These are phyloP conservation scores for Amanita exitialis DNA, from an alignment of 768 basidiomycete genomes.

Conservation along the genomic window DNA sequence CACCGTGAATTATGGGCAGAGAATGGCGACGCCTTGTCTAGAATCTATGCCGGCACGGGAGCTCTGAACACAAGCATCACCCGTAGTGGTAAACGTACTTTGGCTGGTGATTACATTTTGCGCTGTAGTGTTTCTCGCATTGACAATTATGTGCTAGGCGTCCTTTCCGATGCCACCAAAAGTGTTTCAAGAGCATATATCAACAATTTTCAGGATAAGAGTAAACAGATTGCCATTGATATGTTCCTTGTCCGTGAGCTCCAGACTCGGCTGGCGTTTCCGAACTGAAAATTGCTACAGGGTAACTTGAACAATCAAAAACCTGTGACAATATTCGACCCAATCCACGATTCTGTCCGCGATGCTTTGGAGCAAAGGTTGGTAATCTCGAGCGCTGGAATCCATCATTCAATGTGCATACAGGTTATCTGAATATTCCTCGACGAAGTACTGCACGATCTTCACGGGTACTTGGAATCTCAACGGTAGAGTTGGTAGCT, in stretches of 20 bases:
- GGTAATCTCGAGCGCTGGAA: not conserved
- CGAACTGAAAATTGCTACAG: conserved; percentile 31
- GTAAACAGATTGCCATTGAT: conserved; percentile 91
- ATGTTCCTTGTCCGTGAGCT: conserved; percentile 72
- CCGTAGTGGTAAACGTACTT: conserved; percentile 85
- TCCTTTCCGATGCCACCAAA: conserved; percentile 94
- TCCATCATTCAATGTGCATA: conserved; percentile 1
- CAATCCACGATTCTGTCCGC: conserved; percentile 83
- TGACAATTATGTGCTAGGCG: conserved; percentile 33
- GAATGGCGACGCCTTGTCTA: conserved; percentile 87
- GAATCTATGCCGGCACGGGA: conserved; percentile 90
- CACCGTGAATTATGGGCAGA: conserved; percentile 97
- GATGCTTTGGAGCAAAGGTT: conserved; percentile 62
- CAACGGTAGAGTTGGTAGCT: conserved; percentile 64
- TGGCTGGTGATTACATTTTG: conserved; percentile 49
- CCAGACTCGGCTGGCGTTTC: not conserved
- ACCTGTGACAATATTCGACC: conserved; percentile 88
- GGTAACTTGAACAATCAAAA: conserved; percentile 86
- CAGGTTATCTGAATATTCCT: conserved; percentile 80
- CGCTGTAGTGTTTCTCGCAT: conserved; percentile 2
- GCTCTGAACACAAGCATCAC: conserved; percentile 96
- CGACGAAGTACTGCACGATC: conserved; percentile 56
- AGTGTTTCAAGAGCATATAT: conserved; percentile 94
- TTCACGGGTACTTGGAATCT: conserved; percentile 96
- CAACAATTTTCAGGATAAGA: conserved; percentile 95